phyloP scores from a whole-genome alignment of 2,329 filamentous ascomycete species.

The Zalaria obscura region DNA sequence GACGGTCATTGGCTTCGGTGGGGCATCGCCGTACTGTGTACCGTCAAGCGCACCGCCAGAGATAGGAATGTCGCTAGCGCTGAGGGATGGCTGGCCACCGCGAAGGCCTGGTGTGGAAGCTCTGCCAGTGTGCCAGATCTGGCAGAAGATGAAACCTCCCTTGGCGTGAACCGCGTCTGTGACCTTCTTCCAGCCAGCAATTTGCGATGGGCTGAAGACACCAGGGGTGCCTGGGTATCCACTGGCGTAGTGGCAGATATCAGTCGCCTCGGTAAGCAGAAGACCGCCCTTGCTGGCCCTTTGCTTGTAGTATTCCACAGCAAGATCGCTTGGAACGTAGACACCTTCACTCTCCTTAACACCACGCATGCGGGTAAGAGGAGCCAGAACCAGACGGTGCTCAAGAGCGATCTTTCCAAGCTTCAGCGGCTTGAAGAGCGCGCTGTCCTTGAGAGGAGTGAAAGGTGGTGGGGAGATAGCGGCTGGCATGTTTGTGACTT shows the following conservation, averaged over 20 bases:
- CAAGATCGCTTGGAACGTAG: constrained; percentile 27
- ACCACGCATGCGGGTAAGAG: constrained; percentile 26
- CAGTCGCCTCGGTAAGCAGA: constrained; percentile 41
- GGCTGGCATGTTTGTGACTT: constrained; percentile 5
- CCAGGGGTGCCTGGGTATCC: constrained; percentile 39
- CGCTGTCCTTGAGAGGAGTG: constrained; percentile 8
- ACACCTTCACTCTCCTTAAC: constrained; percentile 21
- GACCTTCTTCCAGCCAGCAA: constrained; percentile 43
- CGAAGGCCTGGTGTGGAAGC: constrained; percentile 11
- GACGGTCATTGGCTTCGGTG: constrained; percentile 20
- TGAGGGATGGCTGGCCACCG: constrained; percentile 10
- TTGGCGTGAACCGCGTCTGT: constrained; percentile 50
- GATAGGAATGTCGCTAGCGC: constrained; percentile 18
- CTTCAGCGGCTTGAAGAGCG: constrained; percentile 18
- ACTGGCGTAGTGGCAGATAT: constrained; percentile 28
- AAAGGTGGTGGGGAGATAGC: constrained; percentile 6
- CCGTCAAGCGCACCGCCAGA: constrained; percentile 12
- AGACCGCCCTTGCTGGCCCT: constrained; percentile 34
- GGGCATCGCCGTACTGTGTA: constrained; percentile 18
- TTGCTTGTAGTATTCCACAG: constrained; percentile 40
- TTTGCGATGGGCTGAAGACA: constrained; percentile 40
- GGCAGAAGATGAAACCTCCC: constrained; percentile 45
- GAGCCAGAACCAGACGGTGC: constrained; percentile 24
- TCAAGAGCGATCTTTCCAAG: constrained; percentile 20
- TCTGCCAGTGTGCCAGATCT: constrained; percentile 48